Conservation (phyloP, 2,329 filamentous ascomycete species). For the Paraphoma chrysanthemicola region DNA sequence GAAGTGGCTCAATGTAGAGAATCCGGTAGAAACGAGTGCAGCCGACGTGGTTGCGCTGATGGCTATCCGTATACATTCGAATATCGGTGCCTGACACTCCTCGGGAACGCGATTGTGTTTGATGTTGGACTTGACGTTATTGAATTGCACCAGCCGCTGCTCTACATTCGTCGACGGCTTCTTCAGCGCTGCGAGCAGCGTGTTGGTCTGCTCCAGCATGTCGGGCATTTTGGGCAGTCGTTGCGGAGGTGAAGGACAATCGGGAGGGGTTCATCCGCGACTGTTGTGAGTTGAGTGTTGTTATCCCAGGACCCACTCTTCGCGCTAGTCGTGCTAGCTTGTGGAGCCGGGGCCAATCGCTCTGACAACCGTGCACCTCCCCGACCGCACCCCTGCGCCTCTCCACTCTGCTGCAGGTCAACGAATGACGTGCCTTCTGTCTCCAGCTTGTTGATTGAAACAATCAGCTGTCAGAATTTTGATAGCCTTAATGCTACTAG, state of each 20-base stretch:
- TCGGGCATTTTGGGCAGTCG: constrained; percentile 19
- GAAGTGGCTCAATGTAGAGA: constrained; percentile 86
- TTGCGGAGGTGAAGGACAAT: constrained; percentile 29
- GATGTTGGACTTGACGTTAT: constrained; percentile 82
- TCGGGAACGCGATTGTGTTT: constrained; percentile 93
- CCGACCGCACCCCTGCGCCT: neutral
- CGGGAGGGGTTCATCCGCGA: constrained; percentile 4
- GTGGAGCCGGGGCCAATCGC: neutral
- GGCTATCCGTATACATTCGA: constrained; percentile 80
- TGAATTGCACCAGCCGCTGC: constrained; percentile 73
- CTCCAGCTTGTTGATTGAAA: neutral
- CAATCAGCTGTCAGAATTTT: too few species aligned
- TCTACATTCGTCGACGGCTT: constrained; percentile 73
- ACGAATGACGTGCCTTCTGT: neutral
- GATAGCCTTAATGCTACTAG: too few species aligned
- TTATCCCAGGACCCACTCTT: constrained; percentile 9
- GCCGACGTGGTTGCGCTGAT: constrained; percentile 78
- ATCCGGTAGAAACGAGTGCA: constrained; percentile 77
- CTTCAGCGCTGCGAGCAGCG: constrained; percentile 60
- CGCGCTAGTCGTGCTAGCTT: neutral
- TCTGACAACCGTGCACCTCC: constrained; percentile 3
- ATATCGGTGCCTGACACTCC: constrained; percentile 71
- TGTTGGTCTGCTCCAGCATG: constrained; percentile 65
- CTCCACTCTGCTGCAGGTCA: neutral
- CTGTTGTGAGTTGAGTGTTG: constrained; percentile 9